Evolutionary conservation across 2,329 filamentous ascomycete genomes (phyloP), one percentile per base, ranked within the genome.

Genomic region (Alternaria sp.): DNA sequence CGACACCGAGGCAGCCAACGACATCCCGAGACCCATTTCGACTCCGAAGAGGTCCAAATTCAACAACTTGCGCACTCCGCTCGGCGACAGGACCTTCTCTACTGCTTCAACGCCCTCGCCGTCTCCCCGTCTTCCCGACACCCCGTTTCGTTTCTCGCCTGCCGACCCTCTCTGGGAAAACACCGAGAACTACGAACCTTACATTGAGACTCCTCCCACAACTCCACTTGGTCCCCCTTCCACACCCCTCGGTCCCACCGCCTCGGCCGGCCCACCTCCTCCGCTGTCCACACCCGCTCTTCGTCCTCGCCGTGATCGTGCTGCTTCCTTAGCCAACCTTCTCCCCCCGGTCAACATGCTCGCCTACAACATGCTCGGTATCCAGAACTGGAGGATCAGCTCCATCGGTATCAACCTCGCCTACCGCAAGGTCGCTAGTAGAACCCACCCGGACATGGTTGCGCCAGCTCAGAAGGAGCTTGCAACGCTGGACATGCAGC

Each of bases 391-490:
- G 69, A 58, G 55, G 8, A 70, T 50, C 6, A 64, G 46, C 10
- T 26, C 47, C 2, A 50, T 63, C 5, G 55, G 63, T 37, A 72
- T 77, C 60, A 63, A 54, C 11, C 28, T 41, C 1, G 71, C 75
- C 4, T 75, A 71, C 53, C 63, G 59, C 26, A 66, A 56, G 21
- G 58, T 63, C 2, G 69, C 70, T 0, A 30, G 68, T 3, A 56
- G 45, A 10, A 49, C 54, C n/a, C 75, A 77, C 21, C 75, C 75
- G 0, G 75, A 76, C 49, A 71, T 65, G 45, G 71, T 63, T 1
- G 10, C 58, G 1, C 63, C 59, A 3, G 51, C 66, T 20, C 56
- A 71, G 6, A 60, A 59, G 14, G 63, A 61, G 14, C 41, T 25
- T 8, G 72, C 75, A 2, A 71, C 67, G 2, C 18, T 55, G 14